These are phyloP conservation scores for Aspergillus ochraceus DNA, from an alignment of 2,329 filamentous ascomycete species.

Conservation along the genomic window DNA sequence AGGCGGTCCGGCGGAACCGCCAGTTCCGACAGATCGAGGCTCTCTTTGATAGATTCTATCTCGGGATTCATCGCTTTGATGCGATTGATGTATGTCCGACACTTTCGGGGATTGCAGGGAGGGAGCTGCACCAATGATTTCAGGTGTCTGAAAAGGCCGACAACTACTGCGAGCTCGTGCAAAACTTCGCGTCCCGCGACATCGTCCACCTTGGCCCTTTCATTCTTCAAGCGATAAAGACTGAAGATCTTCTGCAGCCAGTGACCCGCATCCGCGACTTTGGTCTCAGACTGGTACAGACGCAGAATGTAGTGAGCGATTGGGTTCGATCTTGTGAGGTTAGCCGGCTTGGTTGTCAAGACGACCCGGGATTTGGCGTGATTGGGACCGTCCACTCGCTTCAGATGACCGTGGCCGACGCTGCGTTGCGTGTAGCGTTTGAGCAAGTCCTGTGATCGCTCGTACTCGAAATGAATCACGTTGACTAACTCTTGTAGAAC, in stretches of 20 bases:
- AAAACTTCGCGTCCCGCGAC: neutral
- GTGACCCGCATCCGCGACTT: constrained; percentile 34
- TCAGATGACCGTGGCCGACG: constrained; percentile 45
- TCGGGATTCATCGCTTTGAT: neutral
- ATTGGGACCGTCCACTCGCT: constrained; percentile 39
- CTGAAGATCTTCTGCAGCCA: constrained; percentile 44
- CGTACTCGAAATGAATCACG: constrained; percentile 47
- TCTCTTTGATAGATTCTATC: neutral
- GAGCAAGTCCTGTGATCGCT: constrained; percentile 39
- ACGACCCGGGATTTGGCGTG: constrained; percentile 36
- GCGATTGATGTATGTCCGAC: neutral
- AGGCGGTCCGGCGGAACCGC: neutral
- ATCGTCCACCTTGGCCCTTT: no score
- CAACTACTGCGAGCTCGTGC: neutral
- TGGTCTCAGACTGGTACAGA: constrained; percentile 45
- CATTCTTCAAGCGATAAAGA: neutral
- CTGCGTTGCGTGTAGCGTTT: constrained; percentile 43
- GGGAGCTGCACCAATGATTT: neutral
- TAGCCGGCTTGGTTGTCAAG: constrained; percentile 45
- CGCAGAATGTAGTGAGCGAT: constrained; percentile 48
- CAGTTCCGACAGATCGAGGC: neutral
- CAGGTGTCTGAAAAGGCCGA: neutral
- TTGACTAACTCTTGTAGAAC: constrained; percentile 51
- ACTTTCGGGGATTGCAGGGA: neutral
- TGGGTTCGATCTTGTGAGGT: constrained; percentile 38